Conservation (phyloP, 805 yeast genomes). For the Metschnikowia peoriensis region DNA sequence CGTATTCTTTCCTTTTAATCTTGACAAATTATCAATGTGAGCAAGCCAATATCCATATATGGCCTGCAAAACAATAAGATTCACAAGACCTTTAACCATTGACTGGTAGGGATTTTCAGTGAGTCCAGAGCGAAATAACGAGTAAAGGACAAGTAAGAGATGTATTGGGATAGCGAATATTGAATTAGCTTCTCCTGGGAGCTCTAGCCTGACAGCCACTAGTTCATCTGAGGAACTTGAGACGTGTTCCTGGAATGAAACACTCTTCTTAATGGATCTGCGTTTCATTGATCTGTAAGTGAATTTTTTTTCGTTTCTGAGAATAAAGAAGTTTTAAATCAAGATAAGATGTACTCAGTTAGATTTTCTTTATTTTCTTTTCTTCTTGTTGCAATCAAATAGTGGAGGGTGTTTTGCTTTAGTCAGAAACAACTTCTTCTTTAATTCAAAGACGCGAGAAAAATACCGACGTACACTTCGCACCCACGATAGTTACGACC, state of each 20-base stretch:
- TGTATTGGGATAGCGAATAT: constrained; percentile 29
- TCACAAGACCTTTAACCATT: constrained; percentile 27
- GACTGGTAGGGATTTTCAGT: constrained; percentile 22
- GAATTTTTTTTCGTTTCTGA: too few relatives aligned
- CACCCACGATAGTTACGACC: background rate
- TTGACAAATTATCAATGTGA: background rate
- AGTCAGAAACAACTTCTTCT: too few relatives aligned
- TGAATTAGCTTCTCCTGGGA: constrained; percentile 12
- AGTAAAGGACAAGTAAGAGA: constrained; percentile 23
- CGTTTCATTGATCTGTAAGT: constrained; percentile 7
- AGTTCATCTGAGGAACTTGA: constrained; percentile 5
- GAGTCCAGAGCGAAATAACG: constrained; percentile 33
- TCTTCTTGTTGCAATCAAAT: background rate
- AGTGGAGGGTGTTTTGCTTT: too few relatives aligned
- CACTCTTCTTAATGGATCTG: constrained; percentile 15
- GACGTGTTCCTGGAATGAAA: constrained; percentile 13
- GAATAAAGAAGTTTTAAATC: background rate
- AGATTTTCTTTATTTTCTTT: background rate
- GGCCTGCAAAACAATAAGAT: constrained; percentile 24
- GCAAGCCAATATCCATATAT: constrained; percentile 19
- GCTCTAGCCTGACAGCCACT: background rate
- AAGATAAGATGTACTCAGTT: background rate
- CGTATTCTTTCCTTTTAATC: constrained; percentile 1
- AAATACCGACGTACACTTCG: background rate
- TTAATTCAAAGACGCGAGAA: background rate